A percentile compares a stretch with the other conserved stretches of the same genome.
phyloP scores from a whole-genome alignment of 2,329 filamentous ascomycete genomes.

The Exophiala spinifera region DNA sequence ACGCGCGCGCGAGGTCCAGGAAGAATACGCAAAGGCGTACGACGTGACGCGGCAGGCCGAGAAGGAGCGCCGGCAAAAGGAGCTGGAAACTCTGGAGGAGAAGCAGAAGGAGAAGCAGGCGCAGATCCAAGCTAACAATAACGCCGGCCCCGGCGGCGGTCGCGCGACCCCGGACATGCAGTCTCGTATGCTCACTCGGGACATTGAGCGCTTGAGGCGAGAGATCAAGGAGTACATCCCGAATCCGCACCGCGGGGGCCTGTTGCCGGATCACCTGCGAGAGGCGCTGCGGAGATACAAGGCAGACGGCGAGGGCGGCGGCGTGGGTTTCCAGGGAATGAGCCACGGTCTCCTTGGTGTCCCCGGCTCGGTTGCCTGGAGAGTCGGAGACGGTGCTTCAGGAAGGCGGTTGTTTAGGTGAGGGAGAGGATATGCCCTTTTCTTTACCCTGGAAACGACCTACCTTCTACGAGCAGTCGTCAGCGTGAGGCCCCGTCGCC shows the following conservation, averaged over 20 bases:
- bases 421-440: neutral
- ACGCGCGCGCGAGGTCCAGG: conserved; percentile 61
- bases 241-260: conserved; percentile 47
- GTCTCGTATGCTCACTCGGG: conserved; percentile 23
- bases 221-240: conserved; percentile 35
- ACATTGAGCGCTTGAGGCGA: conserved; percentile 28
- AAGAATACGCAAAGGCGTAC: conserved; percentile 49
- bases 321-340: conserved; percentile 47
- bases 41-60: conserved; percentile 53
- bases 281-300: conserved; percentile 49
- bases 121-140: neutral
- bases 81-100: conserved; percentile 45
- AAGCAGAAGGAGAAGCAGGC: conserved; percentile 32
- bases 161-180: conserved; percentile 20
- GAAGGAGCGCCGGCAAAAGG: conserved; percentile 56
- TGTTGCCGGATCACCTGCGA: conserved; percentile 49
- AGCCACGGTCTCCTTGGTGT: conserved; percentile 46
- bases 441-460: too few species aligned
- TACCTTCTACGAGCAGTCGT: too few species aligned
- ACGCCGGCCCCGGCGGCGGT: too few species aligned
- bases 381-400: conserved; percentile 32
- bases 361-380: conserved; percentile 44
- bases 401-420: conserved; percentile 46
- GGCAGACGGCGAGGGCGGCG: conserved; percentile 48
- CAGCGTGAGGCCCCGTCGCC: too few species aligned